Conservation (phyloP, 2,329 filamentous ascomycete genomes). For the Penicillium psychrosexuale region DNA sequence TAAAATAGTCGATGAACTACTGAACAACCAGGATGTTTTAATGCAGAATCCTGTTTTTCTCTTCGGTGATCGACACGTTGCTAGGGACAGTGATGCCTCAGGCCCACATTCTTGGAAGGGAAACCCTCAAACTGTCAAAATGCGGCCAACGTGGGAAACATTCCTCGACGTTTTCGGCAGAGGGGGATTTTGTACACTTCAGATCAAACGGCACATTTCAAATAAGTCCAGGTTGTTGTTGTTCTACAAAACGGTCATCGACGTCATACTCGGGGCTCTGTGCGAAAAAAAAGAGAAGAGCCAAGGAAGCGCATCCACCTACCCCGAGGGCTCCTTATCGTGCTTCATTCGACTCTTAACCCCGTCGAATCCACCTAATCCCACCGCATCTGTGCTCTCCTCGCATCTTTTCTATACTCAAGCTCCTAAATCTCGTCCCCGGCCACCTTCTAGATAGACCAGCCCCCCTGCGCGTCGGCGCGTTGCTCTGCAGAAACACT, state of each 20-base stretch:
- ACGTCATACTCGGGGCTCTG: background rate
- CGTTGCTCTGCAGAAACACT: conserved; percentile 2
- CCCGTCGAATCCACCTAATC: background rate
- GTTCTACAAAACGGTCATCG: background rate
- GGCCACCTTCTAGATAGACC: background rate
- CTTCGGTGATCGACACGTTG: background rate
- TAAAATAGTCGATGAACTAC: too few species aligned
- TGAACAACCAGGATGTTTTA: background rate
- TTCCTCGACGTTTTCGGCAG: background rate
- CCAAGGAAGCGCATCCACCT: background rate
- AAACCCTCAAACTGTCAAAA: background rate
- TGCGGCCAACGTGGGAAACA: background rate
- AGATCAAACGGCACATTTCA: background rate
- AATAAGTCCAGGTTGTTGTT: background rate
- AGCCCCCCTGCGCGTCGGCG: conserved; percentile 1
- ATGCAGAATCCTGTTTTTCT: background rate
- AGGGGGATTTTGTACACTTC: background rate
- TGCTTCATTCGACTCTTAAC: background rate
- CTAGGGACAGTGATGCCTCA: conserved; percentile 1
- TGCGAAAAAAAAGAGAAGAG: background rate
- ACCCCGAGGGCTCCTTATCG: background rate
- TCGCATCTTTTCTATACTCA: background rate
- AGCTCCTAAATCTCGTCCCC: too few species aligned
- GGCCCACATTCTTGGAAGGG: background rate
- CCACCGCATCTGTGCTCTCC: background rate